Base-by-base conservation (phyloP, 768 basidiomycete species). In the Mycena chlorophos region DNA sequence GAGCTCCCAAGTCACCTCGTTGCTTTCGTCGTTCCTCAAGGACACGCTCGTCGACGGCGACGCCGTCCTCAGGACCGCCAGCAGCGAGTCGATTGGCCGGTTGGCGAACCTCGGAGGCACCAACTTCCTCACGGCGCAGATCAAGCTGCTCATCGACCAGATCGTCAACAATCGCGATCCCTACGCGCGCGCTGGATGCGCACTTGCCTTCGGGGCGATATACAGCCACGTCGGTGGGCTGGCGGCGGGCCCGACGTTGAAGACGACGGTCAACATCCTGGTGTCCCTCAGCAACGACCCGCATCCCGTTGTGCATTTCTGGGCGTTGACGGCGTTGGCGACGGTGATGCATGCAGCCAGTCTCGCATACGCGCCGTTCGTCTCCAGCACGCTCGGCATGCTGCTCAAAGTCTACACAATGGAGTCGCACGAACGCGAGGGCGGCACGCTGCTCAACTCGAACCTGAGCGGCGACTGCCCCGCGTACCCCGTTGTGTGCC, bases 221-320 rank as follows among this genome's bases (percentile, higher is more conserved):
- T 96, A 97, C 69, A 84, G 81, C 40, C 83, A 92, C 64, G 94
- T 98, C 47, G 97, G 97, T 6, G 91, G 94, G 37, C 79, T 98
- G n/a, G 92, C 91, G 12, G 96, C 94, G 5, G 93, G 93, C 0
- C 92, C 97, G 0, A 79, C 98, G 16, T 79, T 98, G 56, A 98
- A 98, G 71, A 97, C 95, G 0, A 93, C 95, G 0, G 90, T 96
- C 58, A 94, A 97, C 66, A 87, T 98, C 42, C 78, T 98, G 31
- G 91, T 96, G 85, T 96, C 95, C 0, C 82, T 99, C 19, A 86
- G 89, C 69, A 94, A 91, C 57, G 97, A 99, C 69, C 94, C 96
- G 0, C 97, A 98, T 68, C 96, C 97, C 0, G 81, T 94, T 28
- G 97, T 98, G 5, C 96, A 98, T 69, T 97, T 89, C 66, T 95